These are phyloP conservation scores for Colletotrichum neosansevieriae DNA, from an alignment of 2,329 filamentous ascomycete genomes.

Conservation along the genomic window DNA sequence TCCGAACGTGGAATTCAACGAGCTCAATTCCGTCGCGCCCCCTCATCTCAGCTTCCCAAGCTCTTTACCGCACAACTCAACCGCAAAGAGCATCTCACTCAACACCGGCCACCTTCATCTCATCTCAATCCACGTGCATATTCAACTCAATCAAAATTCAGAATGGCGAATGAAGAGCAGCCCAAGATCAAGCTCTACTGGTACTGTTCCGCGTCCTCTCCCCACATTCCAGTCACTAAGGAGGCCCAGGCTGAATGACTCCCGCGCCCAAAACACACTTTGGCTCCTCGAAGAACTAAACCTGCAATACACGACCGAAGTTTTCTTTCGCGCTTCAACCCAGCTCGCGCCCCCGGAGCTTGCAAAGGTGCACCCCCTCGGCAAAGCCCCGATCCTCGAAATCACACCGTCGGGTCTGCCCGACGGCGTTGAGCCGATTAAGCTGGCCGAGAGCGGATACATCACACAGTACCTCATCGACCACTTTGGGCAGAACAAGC, in stretches of 20 bases:
- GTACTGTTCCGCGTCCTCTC: conserved; percentile 49
- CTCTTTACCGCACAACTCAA: not conserved
- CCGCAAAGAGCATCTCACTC: not conserved
- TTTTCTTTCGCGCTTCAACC: conserved; percentile 73
- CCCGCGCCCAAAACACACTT: conserved; percentile 83
- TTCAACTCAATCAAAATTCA: not conserved
- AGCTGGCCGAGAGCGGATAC: conserved; percentile 84
- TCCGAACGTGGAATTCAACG: not conserved
- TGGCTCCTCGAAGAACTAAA: conserved; percentile 89
- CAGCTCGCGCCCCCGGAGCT: conserved; percentile 79
- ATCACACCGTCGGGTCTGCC: conserved; percentile 56
- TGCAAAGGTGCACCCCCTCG: conserved; percentile 83
- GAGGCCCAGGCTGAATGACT: conserved; percentile 78
- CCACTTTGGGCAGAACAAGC: conserved; percentile 59
- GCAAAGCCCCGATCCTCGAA: conserved; percentile 85
- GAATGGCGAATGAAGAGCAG: conserved; percentile 46
- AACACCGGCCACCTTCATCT: not conserved
- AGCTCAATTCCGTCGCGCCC: not conserved
- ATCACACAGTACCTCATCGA: conserved; percentile 89
- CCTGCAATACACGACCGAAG: conserved; percentile 81
- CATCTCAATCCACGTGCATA: not conserved
- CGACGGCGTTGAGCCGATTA: conserved; percentile 55
- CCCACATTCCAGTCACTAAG: not conserved
- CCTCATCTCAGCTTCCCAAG: conserved; percentile 7
- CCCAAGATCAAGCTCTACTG: conserved; percentile 74